These are phyloP conservation scores for Talaromyces proteolyticus DNA, from an alignment of 495 filamentous ascomycete species.

Conservation along the genomic window DNA sequence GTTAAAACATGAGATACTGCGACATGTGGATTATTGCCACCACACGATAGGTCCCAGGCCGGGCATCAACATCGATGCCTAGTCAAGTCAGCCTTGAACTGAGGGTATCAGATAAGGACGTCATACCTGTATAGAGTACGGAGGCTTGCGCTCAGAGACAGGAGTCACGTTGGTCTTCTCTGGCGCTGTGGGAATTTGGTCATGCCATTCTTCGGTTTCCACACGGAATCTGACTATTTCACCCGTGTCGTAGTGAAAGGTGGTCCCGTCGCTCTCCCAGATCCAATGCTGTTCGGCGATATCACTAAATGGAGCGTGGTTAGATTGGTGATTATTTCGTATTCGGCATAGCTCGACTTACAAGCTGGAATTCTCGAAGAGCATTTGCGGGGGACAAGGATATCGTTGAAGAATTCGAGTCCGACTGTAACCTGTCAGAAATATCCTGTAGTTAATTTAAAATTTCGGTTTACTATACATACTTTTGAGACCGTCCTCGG, in stretches of 20 bases:
- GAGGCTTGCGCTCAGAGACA: constrained; percentile 44
- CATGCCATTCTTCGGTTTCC: constrained; percentile 79
- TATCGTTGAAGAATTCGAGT: constrained; percentile 87
- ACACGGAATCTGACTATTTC: constrained; percentile 84
- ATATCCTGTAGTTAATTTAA: neutral
- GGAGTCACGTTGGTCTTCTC: constrained; percentile 43
- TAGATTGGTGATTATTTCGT: neutral
- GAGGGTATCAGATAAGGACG: neutral
- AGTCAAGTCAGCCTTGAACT: neutral
- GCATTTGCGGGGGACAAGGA: constrained; percentile 67
- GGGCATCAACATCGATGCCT: constrained; percentile 51
- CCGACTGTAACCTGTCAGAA: constrained; percentile 47
- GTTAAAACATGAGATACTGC: no score
- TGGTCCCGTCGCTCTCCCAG: constrained; percentile 66
- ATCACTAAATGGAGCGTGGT: constrained; percentile 37
- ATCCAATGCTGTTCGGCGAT: constrained; percentile 70
- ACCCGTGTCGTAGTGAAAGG: constrained; percentile 80
- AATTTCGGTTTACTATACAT: constrained; percentile 13
- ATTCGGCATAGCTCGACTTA: constrained; percentile 33
- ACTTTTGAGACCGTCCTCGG: constrained; percentile 70
- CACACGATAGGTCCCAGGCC: constrained; percentile 43
- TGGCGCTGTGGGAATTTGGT: constrained; percentile 70
- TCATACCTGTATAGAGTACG: constrained; percentile 63
- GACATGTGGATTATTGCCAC: constrained; percentile 29
- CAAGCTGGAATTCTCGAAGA: constrained; percentile 71